Evolutionary conservation across 2,329 filamentous ascomycete genomes (phyloP), one percentile per base, ranked within the genome.

Genomic region (Macrophomina tecta): DNA sequence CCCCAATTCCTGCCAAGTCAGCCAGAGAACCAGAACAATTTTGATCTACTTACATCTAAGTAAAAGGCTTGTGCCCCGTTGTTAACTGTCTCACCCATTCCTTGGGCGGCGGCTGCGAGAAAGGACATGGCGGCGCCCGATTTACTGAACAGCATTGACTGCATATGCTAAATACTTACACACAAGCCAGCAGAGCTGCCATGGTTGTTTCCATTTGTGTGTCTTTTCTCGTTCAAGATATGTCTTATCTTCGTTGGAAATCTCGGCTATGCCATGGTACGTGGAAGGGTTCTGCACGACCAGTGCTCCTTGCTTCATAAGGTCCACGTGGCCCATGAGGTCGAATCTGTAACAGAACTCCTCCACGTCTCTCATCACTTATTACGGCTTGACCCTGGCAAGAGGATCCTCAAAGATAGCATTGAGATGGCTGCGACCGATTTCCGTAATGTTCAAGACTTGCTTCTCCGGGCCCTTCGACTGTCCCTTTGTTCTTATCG

Each of bases 361-460:
- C 53, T 85, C 81, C 2, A 89, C 87, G 67, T 87, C 80, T 18
- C 77, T 74, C 49, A 89, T 74, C 14, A 90, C 81, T 62, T 83
- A 75, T 0, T 84, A 79, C 32, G 82, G 80, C 1, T 84, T 79
- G 7, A 89, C 80, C 0, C 82, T 84, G 1, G 79, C 82, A 2
- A 90, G 79, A 11, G 85, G 85, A 48, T 89, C 89, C 65, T 82
- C 80, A 64, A 86, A 82, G n/a, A 71, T 16, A 12, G 51, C 51
- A 53, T 53, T 53, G 51, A 53, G 51, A 9, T 18, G 51, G 51
- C 51, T 36, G 51, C 51, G 51, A 28, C 36, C 51, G 18, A 12
- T 34, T 9, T 34, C 51, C 51, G 28, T 28, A 1, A 53, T 23
- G 11, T 53, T 16, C 30, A 53, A 30, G 4, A 53, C 34, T 6